Percentiles rank a stretch among this genome's conserved stretches.
These are phyloP conservation scores for Obelidium mucronatum DNA, from an alignment of 192 early-diverging fungal species.

Conservation along the genomic window DNA sequence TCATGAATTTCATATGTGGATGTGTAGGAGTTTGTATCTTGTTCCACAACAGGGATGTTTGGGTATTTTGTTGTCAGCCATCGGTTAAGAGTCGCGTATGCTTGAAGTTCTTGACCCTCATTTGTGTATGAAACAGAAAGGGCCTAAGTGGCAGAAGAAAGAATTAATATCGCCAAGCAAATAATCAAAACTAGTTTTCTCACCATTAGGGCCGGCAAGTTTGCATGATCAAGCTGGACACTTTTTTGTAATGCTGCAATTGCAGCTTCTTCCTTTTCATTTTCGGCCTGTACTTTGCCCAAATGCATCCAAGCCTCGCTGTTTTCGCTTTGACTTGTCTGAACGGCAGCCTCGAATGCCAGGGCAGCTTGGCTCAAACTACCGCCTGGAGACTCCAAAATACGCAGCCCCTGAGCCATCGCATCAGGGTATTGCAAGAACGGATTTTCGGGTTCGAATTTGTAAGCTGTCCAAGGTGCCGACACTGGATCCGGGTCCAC, in stretches of 20 bases:
- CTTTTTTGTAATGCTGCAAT: conserved; percentile 86
- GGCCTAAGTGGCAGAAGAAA: neutral
- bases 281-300: conserved; percentile 90
- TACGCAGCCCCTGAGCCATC: conserved; percentile 40
- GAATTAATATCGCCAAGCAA: conserved; percentile 35
- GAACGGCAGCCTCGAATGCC: conserved; percentile 86
- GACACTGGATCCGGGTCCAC: conserved; percentile 42
- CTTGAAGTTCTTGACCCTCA: conserved; percentile 80
- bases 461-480: conserved; percentile 59
- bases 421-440: conserved; percentile 57
- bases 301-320: conserved; percentile 81
- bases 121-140: conserved; percentile 92
- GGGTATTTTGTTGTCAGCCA: conserved; percentile 89
- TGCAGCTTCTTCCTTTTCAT: conserved; percentile 88
- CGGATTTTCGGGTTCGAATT: conserved; percentile 78
- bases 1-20: conserved; percentile 64
- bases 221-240: conserved; percentile 64
- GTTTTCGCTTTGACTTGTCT: conserved; percentile 69
- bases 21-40: conserved; percentile 16
- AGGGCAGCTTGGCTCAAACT: conserved; percentile 84
- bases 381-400: conserved; percentile 49
- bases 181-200: conserved; percentile 33
- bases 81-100: conserved; percentile 83
- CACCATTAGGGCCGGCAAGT: conserved; percentile 45
- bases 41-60: conserved; percentile 46